These are phyloP conservation scores for Colletotrichum acutatum DNA, from an alignment of 2,329 filamentous ascomycete species.

Conservation along the genomic window DNA sequence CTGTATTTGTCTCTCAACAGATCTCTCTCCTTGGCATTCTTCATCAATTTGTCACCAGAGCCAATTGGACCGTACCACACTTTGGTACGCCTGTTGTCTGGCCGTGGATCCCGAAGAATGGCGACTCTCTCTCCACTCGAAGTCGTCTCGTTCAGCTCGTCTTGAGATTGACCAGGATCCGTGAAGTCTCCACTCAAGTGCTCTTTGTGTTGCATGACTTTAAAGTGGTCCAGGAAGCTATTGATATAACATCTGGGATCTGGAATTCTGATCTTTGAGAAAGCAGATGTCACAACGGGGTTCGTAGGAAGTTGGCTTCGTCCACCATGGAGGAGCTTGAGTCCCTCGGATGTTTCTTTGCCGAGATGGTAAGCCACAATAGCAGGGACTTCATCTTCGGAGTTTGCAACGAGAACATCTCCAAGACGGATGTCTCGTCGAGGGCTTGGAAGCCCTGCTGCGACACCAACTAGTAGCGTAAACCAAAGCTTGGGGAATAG, in stretches of 20 bases:
- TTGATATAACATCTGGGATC: no score
- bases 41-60: conserved; percentile 46
- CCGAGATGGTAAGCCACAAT: conserved; percentile 48
- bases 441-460: conserved; percentile 46
- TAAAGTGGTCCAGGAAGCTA: no score
- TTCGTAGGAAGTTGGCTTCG: conserved; percentile 43
- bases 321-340: conserved; percentile 41
- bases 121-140: no score
- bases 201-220: no score
- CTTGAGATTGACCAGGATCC: conserved; percentile 16
- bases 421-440: conserved; percentile 50
- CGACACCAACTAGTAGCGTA: conserved; percentile 49
- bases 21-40: conserved; percentile 39
- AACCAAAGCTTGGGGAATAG: conserved; percentile 50
- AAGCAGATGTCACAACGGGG: conserved; percentile 46
- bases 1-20: conserved; percentile 41
- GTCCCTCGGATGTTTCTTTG: conserved; percentile 42
- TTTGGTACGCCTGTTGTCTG: conserved; percentile 37
- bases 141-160: conserved; percentile 18
- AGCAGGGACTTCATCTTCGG: conserved; percentile 39
- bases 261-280: conserved; percentile 41
- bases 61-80: conserved; percentile 49
- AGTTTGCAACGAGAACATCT: conserved; percentile 47
- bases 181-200: conserved; percentile 39
- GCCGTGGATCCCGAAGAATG: no score